A percentile compares a stretch with the other conserved stretches of the same genome.
These are phyloP conservation scores for Insectozyma bohioensis DNA, from an alignment of 1,139 yeast species.

Conservation along the genomic window DNA sequence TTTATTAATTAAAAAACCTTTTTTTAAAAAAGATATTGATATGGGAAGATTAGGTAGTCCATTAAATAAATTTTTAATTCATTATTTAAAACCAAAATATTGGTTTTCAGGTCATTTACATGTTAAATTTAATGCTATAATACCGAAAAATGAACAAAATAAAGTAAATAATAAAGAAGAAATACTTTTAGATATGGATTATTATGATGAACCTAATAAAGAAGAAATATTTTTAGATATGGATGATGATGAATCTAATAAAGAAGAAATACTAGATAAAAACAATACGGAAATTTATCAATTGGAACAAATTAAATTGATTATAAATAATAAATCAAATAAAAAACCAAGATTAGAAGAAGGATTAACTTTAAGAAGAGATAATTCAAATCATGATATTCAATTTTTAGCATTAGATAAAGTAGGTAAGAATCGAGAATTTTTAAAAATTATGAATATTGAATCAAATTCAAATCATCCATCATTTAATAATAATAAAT, in stretches of 20 bases:
- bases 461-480: conserved; percentile 21
- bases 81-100: conserved; percentile 55
- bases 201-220: conserved; percentile 12
- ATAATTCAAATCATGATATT: conserved; percentile 30
- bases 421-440: conserved; percentile 63
- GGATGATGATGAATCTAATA: conserved; percentile 8
- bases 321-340: not conserved
- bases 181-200: conserved; percentile 31
- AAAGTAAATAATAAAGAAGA: conserved; percentile 20
- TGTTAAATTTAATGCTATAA: conserved; percentile 61
- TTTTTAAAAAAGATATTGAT: conserved; percentile 62
- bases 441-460: conserved; percentile 45
- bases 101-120: conserved; percentile 96
- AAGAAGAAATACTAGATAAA: no score
- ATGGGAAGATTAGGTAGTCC: conserved; percentile 73
- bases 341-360: conserved; percentile 4
- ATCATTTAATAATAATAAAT: conserved; percentile 16
- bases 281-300: no score
- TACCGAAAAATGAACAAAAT: conserved; percentile 4
- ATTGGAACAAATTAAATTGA: not conserved
- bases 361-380: conserved; percentile 4
- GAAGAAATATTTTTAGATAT: conserved; percentile 8
- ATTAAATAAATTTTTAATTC: conserved; percentile 56
- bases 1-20: conserved; percentile 62
- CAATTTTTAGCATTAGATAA: conserved; percentile 82